These are phyloP conservation scores for Aureobasidium musti DNA, from an alignment of 2,329 filamentous ascomycete genomes.

Conservation along the genomic window DNA sequence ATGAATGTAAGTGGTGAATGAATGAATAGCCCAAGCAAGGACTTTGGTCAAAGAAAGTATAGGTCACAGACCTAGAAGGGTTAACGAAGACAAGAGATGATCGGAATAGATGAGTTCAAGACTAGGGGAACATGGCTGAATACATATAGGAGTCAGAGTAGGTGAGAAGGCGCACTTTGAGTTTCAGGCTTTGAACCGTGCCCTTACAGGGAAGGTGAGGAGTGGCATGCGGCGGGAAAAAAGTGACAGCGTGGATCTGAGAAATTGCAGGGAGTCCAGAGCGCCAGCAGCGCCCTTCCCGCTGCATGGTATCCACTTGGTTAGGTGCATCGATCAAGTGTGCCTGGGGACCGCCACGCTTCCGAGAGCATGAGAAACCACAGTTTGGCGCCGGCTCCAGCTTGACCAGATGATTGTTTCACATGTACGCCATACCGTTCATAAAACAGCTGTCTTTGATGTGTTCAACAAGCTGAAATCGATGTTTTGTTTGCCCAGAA, in stretches of 20 bases:
- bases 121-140: slow-evolving; percentile 23
- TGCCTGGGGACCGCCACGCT: slow-evolving; percentile 18
- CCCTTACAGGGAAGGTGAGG: slow-evolving; percentile 20
- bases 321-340: slow-evolving; percentile 6
- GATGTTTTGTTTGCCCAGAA: neutral
- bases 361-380: slow-evolving; percentile 16
- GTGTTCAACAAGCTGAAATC: neutral
- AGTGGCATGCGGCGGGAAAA: slow-evolving; percentile 3
- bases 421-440: slow-evolving; percentile 23
- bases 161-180: slow-evolving; percentile 26
- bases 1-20: slow-evolving; percentile 26
- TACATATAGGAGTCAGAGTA: slow-evolving; percentile 28
- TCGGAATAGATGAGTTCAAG: slow-evolving; percentile 16
- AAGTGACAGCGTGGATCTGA: slow-evolving; percentile 28
- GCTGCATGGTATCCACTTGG: slow-evolving; percentile 13
- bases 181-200: slow-evolving; percentile 18
- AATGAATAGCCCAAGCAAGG: slow-evolving; percentile 22
- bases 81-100: slow-evolving; percentile 14
- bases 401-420: slow-evolving; percentile 20
- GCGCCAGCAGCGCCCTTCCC: slow-evolving; percentile 27
- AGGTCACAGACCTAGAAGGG: slow-evolving; percentile 30
- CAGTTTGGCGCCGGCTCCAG: slow-evolving; percentile 9
- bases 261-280: slow-evolving; percentile 28
- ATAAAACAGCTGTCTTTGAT: neutral
- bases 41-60: slow-evolving; percentile 27